Conservation (phyloP, 1,284 basidiomycete genomes). For the Volvariella surrecta region DNA sequence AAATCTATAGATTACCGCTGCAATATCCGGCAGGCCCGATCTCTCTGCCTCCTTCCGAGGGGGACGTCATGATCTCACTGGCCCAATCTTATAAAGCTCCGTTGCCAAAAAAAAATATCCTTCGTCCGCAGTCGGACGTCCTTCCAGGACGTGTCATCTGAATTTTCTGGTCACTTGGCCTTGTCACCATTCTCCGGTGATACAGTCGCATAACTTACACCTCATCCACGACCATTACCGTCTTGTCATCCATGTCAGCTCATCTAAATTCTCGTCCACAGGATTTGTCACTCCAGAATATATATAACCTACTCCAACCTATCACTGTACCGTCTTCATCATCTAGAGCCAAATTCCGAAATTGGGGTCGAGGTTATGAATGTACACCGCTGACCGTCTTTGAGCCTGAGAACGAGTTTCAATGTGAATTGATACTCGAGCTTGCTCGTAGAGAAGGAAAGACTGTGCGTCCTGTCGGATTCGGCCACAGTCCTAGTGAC, state of each 20-base stretch:
- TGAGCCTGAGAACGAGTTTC: constrained; percentile 61
- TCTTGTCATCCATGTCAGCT: constrained; percentile 22
- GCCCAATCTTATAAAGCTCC: constrained; percentile 17
- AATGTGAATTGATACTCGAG: constrained; percentile 78
- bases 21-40: neutral
- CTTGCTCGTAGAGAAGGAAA: constrained; percentile 71
- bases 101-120: neutral
- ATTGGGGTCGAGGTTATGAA: constrained; percentile 65
- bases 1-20: no score
- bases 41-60: neutral
- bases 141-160: no score
- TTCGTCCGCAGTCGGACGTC: no score
- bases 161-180: no score
- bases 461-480: constrained; percentile 76
- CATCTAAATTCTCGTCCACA: constrained; percentile 20
- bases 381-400: constrained; percentile 68
- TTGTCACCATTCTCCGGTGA: no score
- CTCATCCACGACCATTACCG: constrained; percentile 14
- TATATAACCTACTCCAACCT: constrained; percentile 41
- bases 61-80: constrained; percentile 8
- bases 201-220: constrained; percentile 2
- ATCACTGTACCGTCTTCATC: constrained; percentile 40
- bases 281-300: constrained; percentile 31
- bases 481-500: constrained; percentile 92
- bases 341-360: constrained; percentile 43